Conservation (phyloP, 1,284 basidiomycete species). For the Baeospora myosura region DNA sequence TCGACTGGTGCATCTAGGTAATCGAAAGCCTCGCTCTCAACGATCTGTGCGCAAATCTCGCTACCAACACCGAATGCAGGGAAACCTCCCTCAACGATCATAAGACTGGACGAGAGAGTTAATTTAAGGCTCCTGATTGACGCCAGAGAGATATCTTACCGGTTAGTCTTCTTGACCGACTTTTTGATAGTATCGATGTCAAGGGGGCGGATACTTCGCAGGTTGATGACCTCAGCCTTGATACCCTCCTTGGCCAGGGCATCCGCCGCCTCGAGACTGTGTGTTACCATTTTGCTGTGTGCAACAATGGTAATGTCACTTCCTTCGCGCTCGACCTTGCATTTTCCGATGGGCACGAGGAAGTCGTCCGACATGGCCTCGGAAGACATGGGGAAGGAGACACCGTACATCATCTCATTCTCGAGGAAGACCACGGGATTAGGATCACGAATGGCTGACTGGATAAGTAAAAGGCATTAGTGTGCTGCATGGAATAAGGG, state of each 20-base stretch:
- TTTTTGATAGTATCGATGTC: constrained; percentile 95
- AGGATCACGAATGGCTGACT: constrained; percentile 86
- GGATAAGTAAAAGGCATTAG: background rate
- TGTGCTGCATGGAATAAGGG: background rate
- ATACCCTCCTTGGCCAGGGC: constrained; percentile 91
- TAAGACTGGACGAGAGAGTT: constrained; percentile 43
- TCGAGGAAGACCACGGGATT: constrained; percentile 99
- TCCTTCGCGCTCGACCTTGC: constrained; percentile 91
- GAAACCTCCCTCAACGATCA: constrained; percentile 98
- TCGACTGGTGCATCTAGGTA: constrained; percentile 97
- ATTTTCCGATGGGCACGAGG: constrained; percentile 93
- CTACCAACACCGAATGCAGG: constrained; percentile 97
- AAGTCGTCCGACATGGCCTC: constrained; percentile 96
- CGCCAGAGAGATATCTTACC: constrained; percentile 34
- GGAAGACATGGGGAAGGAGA: constrained; percentile 90
- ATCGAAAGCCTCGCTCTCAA: constrained; percentile 94
- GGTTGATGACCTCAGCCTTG: constrained; percentile 97
- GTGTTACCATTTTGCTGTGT: constrained; percentile 94
- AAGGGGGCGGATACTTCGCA: constrained; percentile 89
- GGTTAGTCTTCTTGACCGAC: constrained; percentile 98
- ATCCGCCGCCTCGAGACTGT: constrained; percentile 90
- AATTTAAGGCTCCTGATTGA: no score
- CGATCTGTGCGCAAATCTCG: constrained; percentile 94
- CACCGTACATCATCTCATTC: constrained; percentile 98
- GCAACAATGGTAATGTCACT: constrained; percentile 94